phyloP scores from a whole-genome alignment of 2,329 filamentous ascomycete genomes.

The Endothia cerciana region DNA sequence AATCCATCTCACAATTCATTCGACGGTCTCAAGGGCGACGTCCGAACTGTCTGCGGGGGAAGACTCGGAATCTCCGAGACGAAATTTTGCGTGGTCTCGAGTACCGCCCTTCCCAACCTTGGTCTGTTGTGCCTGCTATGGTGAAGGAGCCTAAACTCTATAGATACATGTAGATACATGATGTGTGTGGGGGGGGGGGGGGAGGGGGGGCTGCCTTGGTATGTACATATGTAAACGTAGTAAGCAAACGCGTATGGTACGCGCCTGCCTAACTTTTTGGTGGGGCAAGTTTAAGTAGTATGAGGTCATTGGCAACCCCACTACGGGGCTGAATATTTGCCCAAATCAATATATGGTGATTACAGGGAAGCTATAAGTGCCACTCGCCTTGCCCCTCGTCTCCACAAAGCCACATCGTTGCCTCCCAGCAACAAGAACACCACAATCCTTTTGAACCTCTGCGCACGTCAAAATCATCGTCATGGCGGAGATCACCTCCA shows the following conservation, averaged over 20 bases:
- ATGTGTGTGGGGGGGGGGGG: too few species aligned
- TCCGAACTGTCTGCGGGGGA: not conserved
- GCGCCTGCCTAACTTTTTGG: constrained; percentile 21
- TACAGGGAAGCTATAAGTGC: not conserved
- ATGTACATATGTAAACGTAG: not conserved
- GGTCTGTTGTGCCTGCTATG: too few species aligned
- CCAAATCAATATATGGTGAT: not conserved
- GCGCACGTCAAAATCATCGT: not conserved
- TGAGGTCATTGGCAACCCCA: constrained; percentile 25
- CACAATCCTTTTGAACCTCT: not conserved
- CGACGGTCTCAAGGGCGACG: not conserved
- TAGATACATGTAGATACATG: too few species aligned
- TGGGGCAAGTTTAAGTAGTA: constrained; percentile 21
- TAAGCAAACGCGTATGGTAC: constrained; percentile 18
- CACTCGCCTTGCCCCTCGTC: not conserved
- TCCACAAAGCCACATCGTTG: not conserved
- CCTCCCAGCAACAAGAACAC: not conserved
- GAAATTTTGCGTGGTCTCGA: too few species aligned
- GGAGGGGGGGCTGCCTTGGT: too few species aligned
- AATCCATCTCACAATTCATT: not conserved
- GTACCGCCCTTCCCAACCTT: too few species aligned
- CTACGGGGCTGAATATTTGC: constrained; percentile 1
- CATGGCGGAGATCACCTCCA: constrained; percentile 40
- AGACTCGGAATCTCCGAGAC: too few species aligned
- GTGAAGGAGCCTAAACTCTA: too few species aligned